Conservation (phyloP, 225 moss, liverwort and hornwort species). For the Neckera pumila region DNA sequence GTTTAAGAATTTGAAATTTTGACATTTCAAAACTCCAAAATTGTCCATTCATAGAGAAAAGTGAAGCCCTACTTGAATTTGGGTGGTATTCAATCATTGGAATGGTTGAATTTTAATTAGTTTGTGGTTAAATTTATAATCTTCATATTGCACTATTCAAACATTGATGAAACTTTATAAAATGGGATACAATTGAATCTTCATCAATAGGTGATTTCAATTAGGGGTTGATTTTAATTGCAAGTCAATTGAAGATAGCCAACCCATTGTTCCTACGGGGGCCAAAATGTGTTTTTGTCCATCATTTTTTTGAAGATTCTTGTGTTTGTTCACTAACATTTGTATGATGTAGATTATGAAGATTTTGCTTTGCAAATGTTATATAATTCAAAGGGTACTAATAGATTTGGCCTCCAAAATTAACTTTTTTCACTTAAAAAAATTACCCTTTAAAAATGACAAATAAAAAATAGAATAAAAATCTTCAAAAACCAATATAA, state of each 20-base stretch:
- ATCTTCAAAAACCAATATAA: background rate
- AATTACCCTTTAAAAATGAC: too few species aligned
- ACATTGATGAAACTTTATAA: background rate
- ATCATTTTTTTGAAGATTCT: too few species aligned
- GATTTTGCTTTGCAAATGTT: too few species aligned
- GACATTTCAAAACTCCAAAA: background rate
- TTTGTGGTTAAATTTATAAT: background rate
- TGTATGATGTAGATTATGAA: too few species aligned
- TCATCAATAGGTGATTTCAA: background rate
- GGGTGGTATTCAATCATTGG: background rate
- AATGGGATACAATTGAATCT: background rate
- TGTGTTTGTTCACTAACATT: too few species aligned
- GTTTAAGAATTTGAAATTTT: background rate
- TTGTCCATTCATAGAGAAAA: background rate
- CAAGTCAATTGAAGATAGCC: fast-evolving
- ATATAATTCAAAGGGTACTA: too few species aligned
- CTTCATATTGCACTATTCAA: background rate
- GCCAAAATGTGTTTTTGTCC: background rate
- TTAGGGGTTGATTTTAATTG: background rate
- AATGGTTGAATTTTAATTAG: too few species aligned
- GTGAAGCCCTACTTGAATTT: background rate
- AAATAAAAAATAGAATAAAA: too few species aligned
- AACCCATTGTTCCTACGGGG: background rate
- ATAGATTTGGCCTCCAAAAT: too few species aligned
- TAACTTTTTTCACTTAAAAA: too few species aligned